These are phyloP conservation scores for Phlebopus sp. DNA, from an alignment of 1,284 basidiomycete genomes.

Conservation along the genomic window DNA sequence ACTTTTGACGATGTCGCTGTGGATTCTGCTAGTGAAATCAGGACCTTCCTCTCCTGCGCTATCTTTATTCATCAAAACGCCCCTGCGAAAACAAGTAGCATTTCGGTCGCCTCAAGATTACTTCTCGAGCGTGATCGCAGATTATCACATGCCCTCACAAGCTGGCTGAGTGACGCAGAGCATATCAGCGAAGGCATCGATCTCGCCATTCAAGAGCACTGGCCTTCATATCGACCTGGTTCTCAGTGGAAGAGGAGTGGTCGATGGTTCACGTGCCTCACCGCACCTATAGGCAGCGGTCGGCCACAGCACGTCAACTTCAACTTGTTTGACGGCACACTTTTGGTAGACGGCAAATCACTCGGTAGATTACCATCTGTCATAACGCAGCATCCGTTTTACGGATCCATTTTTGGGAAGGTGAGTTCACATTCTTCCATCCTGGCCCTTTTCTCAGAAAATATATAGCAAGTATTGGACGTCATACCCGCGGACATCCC, in stretches of 20 bases:
- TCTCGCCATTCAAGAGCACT: conserved; percentile 33
- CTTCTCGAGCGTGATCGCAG: conserved; percentile 29
- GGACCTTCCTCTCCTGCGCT: conserved; percentile 34
- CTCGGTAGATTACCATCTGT: conserved; percentile 36
- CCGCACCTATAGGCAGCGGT: conserved; percentile 9
- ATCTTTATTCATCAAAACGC: conserved; percentile 34
- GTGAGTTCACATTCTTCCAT: conserved; percentile 18
- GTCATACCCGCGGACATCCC: conserved; percentile 33
- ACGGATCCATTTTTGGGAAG: conserved; percentile 30
- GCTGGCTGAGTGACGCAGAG: conserved; percentile 13
- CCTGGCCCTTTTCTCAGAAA: background rate
- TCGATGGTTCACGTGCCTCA: conserved; percentile 37
- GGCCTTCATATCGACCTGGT: conserved; percentile 34
- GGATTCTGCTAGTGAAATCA: conserved; percentile 23
- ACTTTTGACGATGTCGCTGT: conserved; percentile 37
- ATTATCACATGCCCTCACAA: conserved; percentile 30
- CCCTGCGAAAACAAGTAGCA: conserved; percentile 9
- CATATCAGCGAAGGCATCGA: conserved; percentile 28
- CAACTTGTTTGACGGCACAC: conserved; percentile 40
- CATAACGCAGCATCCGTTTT: conserved; percentile 34
- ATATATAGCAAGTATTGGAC: conserved; percentile 33
- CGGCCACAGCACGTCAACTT: conserved; percentile 31
- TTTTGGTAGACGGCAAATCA: conserved; percentile 42
- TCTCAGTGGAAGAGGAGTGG: conserved; percentile 34
- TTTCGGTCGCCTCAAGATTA: conserved; percentile 10